Conservation (phyloP, 352 stramenopile species). For the Globisporangium nodosum region DNA sequence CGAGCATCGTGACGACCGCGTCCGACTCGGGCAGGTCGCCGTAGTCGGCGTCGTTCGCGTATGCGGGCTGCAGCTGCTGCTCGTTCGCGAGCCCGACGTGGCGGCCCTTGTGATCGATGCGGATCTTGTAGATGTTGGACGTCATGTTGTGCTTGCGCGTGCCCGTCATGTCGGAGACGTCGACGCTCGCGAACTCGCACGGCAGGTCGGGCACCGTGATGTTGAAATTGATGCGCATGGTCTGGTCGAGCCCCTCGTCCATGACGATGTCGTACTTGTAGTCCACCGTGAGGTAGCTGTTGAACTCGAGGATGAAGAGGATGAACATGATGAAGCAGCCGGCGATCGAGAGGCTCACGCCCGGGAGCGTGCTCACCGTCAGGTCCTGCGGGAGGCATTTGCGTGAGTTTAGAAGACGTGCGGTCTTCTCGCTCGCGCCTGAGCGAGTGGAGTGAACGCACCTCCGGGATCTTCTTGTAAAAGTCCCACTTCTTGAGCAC, state of each 20-base stretch:
- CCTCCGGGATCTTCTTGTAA: constrained; percentile 90
- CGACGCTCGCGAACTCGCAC: constrained; percentile 95
- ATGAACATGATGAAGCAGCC: constrained; percentile 88
- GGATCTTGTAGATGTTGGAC: constrained; percentile 98
- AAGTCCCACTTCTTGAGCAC: constrained; percentile 90
- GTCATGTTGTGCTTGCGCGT: constrained; percentile 98
- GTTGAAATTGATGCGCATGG: constrained; percentile 97
- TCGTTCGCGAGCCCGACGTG: constrained; percentile 86
- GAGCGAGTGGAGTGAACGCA: constrained; percentile 13
- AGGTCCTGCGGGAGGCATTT: constrained; percentile 39
- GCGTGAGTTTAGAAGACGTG: neutral
- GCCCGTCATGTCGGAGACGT: constrained; percentile 96
- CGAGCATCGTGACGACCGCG: constrained; percentile 66
- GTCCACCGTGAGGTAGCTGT: constrained; percentile 79
- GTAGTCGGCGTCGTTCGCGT: constrained; percentile 56
- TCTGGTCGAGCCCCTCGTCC: constrained; percentile 82
- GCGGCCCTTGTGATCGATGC: constrained; percentile 79
- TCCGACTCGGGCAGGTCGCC: constrained; percentile 74
- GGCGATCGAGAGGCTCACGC: constrained; percentile 78
- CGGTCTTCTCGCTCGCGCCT: neutral
- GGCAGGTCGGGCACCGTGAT: constrained; percentile 96
- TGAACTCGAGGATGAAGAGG: constrained; percentile 89
- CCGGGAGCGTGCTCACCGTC: constrained; percentile 80
- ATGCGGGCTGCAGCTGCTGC: constrained; percentile 73
- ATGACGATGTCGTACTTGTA: constrained; percentile 89